Evolutionary conservation across 177 flowering plant genomes (phyloP), one percentile per base, ranked within the genome.

Genomic region (Telopea speciosissima): DNA sequence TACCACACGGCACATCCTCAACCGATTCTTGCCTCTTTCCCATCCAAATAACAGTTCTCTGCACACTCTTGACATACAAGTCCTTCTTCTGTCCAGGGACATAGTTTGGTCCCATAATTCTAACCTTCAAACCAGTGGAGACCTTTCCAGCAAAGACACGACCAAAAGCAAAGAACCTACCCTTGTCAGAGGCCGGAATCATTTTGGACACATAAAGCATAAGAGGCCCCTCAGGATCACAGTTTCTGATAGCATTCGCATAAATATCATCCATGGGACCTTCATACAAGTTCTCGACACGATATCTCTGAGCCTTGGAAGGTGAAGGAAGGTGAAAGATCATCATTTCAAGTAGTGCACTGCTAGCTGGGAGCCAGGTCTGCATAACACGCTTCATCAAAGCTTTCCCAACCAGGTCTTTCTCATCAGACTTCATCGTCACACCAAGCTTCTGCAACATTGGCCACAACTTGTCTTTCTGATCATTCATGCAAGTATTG

Each of bases 161-260:
- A 6, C 90, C 90, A 75, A 87, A 85, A 21, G 90, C 88, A 81
- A 85, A 87, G 78, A 85, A 85, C 59, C 90, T 76, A 31, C 88
- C 87, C 75, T 87, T 87, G 31, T 87, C 88, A 70, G 90, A 82
- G 11, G 90, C 87, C 5, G 88, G 90, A 81, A 87, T 87, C 88
- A 85, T 85, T 79, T 85, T 85, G 0, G 88, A 85, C 1, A 87
- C 89, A 65, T 87, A 87, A 16, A 87, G 83, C 90, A 87, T 85
- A 4, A 85, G 81, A 69, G 90, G 90, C 5, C 89, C 90, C 0
- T 84, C 81, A 14, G 87, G 87, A 64, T 87, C 88, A 78, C 88
- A 84, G 71, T 77, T 84, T 70, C 89, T 81, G 42, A 86, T 83
- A 13, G 89, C 84, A 76, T 62, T 79, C 1, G 89, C 89, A 77